A percentile compares a stretch with the other conserved stretches of the same genome.
These are phyloP conservation scores for Microthyrium microscopicum DNA, from an alignment of 2,329 filamentous ascomycete genomes.

Conservation along the genomic window DNA sequence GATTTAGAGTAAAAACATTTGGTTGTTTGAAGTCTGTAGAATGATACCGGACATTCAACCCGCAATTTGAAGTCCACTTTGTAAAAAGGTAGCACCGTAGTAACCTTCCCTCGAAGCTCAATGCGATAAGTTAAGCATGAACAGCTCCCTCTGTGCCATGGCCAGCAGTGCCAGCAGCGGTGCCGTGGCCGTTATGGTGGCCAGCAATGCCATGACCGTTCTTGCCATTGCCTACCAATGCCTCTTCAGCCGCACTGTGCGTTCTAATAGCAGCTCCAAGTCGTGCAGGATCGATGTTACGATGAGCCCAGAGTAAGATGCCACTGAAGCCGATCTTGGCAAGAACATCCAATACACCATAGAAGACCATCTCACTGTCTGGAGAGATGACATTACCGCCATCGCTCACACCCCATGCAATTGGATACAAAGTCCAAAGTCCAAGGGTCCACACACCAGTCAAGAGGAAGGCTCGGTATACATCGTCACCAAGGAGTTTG, in stretches of 20 bases:
- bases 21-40: no score
- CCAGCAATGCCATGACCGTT: background rate
- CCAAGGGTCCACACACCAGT: constrained; percentile 43
- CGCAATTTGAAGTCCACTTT: no score
- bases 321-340: constrained; percentile 48
- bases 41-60: no score
- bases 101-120: no score
- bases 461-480: constrained; percentile 36
- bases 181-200: constrained; percentile 10
- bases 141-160: no score
- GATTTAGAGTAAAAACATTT: no score
- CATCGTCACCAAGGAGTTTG: constrained; percentile 33
- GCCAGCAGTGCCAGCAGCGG: no score
- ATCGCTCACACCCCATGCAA: constrained; percentile 46
- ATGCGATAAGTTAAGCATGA: no score
- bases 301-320: constrained; percentile 45
- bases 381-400: constrained; percentile 49
- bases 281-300: constrained; percentile 40
- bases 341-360: constrained; percentile 48
- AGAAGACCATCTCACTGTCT: constrained; percentile 52
- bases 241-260: constrained; percentile 25
- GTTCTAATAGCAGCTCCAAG: constrained; percentile 37
- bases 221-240: constrained; percentile 12
- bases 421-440: constrained; percentile 49
- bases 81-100: no score